A percentile compares a stretch with the other conserved stretches of the same genome.
Conservation (phyloP, 2,329 filamentous ascomycete genomes). For the Pseudogymnoascus sp. region DNA sequence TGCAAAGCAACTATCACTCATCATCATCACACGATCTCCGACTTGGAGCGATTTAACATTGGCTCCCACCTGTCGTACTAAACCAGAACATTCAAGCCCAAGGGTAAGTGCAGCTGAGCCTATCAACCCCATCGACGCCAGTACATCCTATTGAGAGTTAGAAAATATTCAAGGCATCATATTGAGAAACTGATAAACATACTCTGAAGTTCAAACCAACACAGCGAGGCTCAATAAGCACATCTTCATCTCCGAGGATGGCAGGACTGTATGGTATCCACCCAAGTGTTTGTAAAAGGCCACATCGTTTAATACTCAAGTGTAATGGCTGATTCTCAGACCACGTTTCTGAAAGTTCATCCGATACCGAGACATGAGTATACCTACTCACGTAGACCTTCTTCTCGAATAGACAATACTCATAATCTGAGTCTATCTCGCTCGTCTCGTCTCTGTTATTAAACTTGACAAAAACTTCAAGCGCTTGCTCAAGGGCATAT, state of each 20-base stretch:
- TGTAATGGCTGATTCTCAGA: not conserved
- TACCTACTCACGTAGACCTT: slow-evolving; percentile 21
- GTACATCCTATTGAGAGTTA: not conserved
- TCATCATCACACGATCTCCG: slow-evolving; percentile 20
- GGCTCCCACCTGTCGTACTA: slow-evolving; percentile 21
- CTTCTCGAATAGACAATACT: slow-evolving; percentile 23
- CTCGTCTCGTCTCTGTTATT: not conserved
- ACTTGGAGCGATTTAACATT: slow-evolving; percentile 15
- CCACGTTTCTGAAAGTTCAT: slow-evolving; percentile 10
- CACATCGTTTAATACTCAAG: slow-evolving; percentile 14
- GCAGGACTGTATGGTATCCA: slow-evolving; percentile 11
- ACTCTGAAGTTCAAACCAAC: slow-evolving; percentile 21
- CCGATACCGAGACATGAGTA: slow-evolving; percentile 13
- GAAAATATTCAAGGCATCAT: not conserved
- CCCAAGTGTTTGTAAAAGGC: slow-evolving; percentile 14
- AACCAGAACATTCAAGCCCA: not conserved
- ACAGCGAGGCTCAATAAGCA: slow-evolving; percentile 12
- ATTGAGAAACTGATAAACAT: not conserved
- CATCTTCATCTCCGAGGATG: not conserved
- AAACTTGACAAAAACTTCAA: slow-evolving; percentile 12
- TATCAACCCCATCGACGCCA: slow-evolving; percentile 12
- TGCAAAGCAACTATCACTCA: slow-evolving; percentile 11
- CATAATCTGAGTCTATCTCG: slow-evolving; percentile 20
- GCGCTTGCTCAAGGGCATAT: not conserved
- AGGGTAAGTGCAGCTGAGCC: slow-evolving; percentile 30